These are phyloP conservation scores for Russula vinacea DNA, from an alignment of 768 basidiomycete species.

Conservation along the genomic window DNA sequence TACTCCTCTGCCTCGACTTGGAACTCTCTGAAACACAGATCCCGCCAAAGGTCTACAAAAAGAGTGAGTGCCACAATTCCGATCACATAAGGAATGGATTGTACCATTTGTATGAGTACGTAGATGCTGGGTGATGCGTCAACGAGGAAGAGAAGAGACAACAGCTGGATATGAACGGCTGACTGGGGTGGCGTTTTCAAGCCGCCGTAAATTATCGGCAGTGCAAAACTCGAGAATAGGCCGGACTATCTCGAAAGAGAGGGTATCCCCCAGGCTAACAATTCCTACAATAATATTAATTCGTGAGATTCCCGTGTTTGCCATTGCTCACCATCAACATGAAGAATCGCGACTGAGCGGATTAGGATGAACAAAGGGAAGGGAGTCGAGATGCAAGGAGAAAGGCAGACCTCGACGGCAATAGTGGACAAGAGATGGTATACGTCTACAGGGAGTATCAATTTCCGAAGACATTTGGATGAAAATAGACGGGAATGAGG, in stretches of 20 bases:
- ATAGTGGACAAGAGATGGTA: constrained; percentile 62
- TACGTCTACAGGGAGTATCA: constrained; percentile 37
- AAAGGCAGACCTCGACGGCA: constrained; percentile 66
- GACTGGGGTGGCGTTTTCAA: constrained; percentile 72
- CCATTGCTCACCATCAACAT: constrained; percentile 57
- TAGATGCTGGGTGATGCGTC: constrained; percentile 24
- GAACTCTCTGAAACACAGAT: constrained; percentile 24
- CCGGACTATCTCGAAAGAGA: constrained; percentile 62
- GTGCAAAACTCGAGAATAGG: constrained; percentile 74
- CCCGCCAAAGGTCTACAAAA: constrained; percentile 30
- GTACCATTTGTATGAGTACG: constrained; percentile 30
- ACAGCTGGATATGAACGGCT: constrained; percentile 32
- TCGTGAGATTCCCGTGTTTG: not conserved
- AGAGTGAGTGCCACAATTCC: constrained; percentile 6
- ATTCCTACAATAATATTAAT: constrained; percentile 47
- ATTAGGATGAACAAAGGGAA: constrained; percentile 13
- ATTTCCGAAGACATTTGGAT: constrained; percentile 37
- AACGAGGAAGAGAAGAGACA: constrained; percentile 9
- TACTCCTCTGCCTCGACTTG: constrained; percentile 15
- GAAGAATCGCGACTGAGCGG: constrained; percentile 51
- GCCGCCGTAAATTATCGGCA: constrained; percentile 61
- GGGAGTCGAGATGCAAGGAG: constrained; percentile 14
- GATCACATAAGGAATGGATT: constrained; percentile 1
- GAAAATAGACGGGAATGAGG: constrained; percentile 33
- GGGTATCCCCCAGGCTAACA: constrained; percentile 56